Evolutionary conservation across 768 basidiomycete genomes (phyloP).

Genomic region (Asterophora parasitica): DNA sequence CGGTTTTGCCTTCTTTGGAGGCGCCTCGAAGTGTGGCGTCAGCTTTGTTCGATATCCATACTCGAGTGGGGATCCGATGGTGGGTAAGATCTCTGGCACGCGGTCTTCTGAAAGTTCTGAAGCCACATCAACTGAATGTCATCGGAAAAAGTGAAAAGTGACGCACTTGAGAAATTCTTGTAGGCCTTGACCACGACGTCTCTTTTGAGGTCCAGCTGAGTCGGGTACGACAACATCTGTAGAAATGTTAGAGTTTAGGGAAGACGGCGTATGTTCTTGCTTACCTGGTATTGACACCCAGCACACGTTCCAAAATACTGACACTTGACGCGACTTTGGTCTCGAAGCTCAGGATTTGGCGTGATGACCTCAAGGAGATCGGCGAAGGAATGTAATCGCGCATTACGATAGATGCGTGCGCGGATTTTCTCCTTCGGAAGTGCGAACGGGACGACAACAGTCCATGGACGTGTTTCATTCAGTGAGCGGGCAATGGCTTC

Average conservation of each 20-base stretch:
- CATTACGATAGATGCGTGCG: conserved; percentile 66
- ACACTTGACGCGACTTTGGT: conserved; percentile 64
- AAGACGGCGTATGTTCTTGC: neutral
- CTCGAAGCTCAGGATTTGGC: conserved; percentile 63
- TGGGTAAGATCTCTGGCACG: conserved; percentile 65
- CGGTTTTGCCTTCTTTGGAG: conserved; percentile 39
- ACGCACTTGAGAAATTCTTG: conserved; percentile 60
- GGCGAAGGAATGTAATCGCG: conserved; percentile 68
- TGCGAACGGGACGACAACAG: conserved; percentile 76
- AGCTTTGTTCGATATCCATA: conserved; percentile 96
- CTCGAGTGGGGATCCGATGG: conserved; percentile 83
- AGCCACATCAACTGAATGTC: neutral
- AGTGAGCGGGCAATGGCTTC: conserved; percentile 58
- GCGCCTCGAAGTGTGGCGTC: conserved; percentile 91
- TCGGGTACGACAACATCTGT: conserved; percentile 84
- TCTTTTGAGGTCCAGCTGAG: conserved; percentile 83
- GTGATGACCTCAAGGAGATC: conserved; percentile 64
- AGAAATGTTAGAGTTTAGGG: neutral
- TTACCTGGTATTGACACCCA: conserved; percentile 92
- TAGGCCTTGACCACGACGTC: conserved; percentile 83
- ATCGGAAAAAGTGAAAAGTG: conserved; percentile 9
- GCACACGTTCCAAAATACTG: conserved; percentile 86
- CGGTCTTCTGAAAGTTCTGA: conserved; percentile 49
- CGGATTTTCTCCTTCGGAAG: conserved; percentile 80
- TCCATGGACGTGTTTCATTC: conserved; percentile 59